These are phyloP conservation scores for Pelargonium myrrhifolium DNA, from an alignment of 441 rosid genomes.

Conservation along the genomic window DNA sequence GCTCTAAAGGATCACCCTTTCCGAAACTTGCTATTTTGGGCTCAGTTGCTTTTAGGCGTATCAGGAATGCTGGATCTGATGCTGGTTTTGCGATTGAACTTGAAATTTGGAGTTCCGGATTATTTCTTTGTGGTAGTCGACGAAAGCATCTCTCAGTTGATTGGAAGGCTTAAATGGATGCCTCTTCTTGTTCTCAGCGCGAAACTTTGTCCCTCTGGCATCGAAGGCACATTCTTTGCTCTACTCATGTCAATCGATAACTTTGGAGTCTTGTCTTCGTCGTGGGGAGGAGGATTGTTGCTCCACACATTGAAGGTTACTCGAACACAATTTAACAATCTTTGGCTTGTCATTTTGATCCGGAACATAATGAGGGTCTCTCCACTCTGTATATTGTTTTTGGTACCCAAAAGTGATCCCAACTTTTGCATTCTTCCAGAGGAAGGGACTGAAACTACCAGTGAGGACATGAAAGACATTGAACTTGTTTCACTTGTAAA, in stretches of 20 bases:
- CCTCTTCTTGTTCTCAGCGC: conserved; percentile 85
- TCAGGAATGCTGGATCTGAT: conserved; percentile 88
- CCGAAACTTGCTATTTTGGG: conserved; percentile 63
- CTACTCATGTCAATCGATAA: conserved; percentile 94
- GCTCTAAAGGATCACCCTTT: conserved; percentile 64
- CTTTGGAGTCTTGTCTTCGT: conserved; percentile 66
- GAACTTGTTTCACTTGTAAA: conserved; percentile 66
- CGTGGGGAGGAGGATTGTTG: conserved; percentile 79
- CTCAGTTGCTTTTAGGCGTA: conserved; percentile 67
- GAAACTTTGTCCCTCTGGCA: conserved; percentile 86
- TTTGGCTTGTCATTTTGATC: conserved; percentile 79
- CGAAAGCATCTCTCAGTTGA: conserved; percentile 57
- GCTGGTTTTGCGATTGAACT: conserved; percentile 70
- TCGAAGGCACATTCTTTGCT: conserved; percentile 96
- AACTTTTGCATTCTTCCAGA: conserved; percentile 47
- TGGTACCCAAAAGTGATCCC: conserved; percentile 66
- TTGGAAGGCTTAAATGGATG: conserved; percentile 83
- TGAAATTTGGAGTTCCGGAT: conserved; percentile 65
- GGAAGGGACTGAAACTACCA: conserved; percentile 14
- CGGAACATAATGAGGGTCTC: conserved; percentile 61
- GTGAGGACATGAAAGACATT: conserved; percentile 33
- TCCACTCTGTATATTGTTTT: conserved; percentile 65
- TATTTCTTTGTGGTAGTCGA: conserved; percentile 67
- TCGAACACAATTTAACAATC: conserved; percentile 52
- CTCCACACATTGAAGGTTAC: conserved; percentile 65